phyloP scores from a whole-genome alignment of 2,329 filamentous ascomycete species.

The Epichloe sp. region DNA sequence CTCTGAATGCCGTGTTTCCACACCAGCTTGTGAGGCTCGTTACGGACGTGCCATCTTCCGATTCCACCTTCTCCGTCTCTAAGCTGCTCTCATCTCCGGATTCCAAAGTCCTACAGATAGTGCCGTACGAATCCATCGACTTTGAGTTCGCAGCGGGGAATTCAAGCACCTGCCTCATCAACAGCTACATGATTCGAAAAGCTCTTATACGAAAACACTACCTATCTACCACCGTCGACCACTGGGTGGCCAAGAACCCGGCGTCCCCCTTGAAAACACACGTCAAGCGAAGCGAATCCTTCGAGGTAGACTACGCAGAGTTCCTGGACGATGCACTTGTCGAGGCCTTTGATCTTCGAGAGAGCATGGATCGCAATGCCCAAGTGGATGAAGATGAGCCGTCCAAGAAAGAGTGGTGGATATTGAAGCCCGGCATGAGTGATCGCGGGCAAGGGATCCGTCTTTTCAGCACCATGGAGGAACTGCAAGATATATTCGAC shows the following conservation, averaged over 20 bases:
- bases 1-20: constrained; percentile 52
- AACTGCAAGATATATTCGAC: constrained; percentile 80
- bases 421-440: constrained; percentile 94
- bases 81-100: constrained; percentile 20
- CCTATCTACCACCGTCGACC: constrained; percentile 66
- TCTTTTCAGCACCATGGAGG: constrained; percentile 72
- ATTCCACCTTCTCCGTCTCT: constrained; percentile 22
- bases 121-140: constrained; percentile 75
- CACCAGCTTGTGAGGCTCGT: constrained; percentile 41
- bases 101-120: constrained; percentile 58
- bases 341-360: constrained; percentile 77
- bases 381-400: constrained; percentile 11
- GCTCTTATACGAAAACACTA: constrained; percentile 95
- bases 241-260: constrained; percentile 79
- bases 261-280: constrained; percentile 55
- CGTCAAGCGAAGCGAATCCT: constrained; percentile 67
- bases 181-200: constrained; percentile 92
- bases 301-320: constrained; percentile 93
- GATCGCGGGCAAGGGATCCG: constrained; percentile 88
- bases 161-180: constrained; percentile 52
- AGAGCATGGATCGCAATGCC: constrained; percentile 59
- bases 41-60: constrained; percentile 22
- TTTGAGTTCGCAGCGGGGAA: constrained; percentile 61
- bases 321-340: constrained; percentile 88
- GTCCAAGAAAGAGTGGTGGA: constrained; percentile 73